Evolutionary conservation across 768 basidiomycete genomes (phyloP), one percentile per base, ranked within the genome.

Genomic region (Suillus plorans): DNA sequence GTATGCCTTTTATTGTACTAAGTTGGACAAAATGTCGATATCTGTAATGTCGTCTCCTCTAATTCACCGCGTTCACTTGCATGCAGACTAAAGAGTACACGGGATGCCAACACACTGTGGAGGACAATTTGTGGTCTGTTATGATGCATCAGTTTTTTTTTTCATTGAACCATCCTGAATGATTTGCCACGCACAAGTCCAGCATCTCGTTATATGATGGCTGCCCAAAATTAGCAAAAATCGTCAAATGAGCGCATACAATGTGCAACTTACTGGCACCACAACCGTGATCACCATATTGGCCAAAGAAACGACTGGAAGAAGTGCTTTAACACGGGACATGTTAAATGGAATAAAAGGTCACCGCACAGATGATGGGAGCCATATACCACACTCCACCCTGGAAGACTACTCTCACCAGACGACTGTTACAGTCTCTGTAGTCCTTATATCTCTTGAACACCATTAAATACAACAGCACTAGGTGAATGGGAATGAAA

Each of bases 381-480:
- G 58, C 28, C 58, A 59, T 42, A 42, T 59, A 59, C 6, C 5
- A 20, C 3, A 55, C 31, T 20, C 58, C 58, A 10, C 58, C 58
- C 18, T 59, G 25, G 18, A 59, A 59, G 25, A 59, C 18, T 18
- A 12, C 28, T 25, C 6, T 42, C 58, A 59, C 28, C 13, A 59
- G 3, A 42, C 41, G 41, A 18, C 57, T 28, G 58, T 20, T n/a
- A 12, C 5, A 42, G 28, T 42, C 25, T 20, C 41, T 42, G 28
- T 59, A 59, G 18, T 59, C 58, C 41, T 31, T 18, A 42, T 42
- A 42, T 59, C n/a, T 59, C 28, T 59, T 59, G 28, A 20, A 59
- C 10, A 59, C 41, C 39, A 25, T 59, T n/a, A 59, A 59, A 31
- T 28, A 59, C 28, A 59, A 20, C 3, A 59, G 12, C 13, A 42